phyloP scores from a whole-genome alignment of 345 rosid species.

The Heritiera littoralis region DNA sequence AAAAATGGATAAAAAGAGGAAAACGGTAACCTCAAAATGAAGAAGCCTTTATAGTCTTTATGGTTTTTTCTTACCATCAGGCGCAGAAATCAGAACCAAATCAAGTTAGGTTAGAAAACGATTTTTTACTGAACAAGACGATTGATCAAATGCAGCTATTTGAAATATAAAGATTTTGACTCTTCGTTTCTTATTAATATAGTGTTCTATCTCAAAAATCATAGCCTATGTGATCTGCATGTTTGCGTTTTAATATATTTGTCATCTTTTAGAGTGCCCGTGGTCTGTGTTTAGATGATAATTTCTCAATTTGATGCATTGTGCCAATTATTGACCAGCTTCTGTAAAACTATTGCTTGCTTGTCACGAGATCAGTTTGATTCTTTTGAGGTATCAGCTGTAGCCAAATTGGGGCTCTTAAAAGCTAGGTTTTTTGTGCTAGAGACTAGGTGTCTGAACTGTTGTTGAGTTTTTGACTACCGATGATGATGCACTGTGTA shows the following conservation, averaged over 20 bases:
- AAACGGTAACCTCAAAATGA: slow-evolving; percentile 17
- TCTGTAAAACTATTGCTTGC: not conserved
- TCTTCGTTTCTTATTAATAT: slow-evolving; percentile 22
- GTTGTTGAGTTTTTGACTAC: not conserved
- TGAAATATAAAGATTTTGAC: slow-evolving; percentile 36
- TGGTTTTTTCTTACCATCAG: slow-evolving; percentile 24
- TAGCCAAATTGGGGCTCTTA: not conserved
- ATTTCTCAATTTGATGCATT: not conserved
- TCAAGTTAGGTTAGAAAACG: slow-evolving; percentile 22
- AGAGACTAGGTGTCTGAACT: not conserved
- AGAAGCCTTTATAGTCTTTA: slow-evolving; percentile 25
- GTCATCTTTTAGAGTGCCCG: not conserved
- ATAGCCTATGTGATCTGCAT: not conserved
- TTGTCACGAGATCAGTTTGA: not conserved
- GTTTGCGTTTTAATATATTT: not conserved
- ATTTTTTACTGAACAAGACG: slow-evolving; percentile 27
- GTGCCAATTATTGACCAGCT: not conserved
- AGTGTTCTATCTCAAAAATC: slow-evolving; percentile 22
- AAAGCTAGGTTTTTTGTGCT: not conserved
- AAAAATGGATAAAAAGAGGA: not conserved
- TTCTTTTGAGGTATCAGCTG: not conserved
- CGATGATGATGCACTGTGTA: too few relatives aligned
- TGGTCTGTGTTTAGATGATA: not conserved
- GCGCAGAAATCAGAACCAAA: slow-evolving; percentile 20
- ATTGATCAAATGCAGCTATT: slow-evolving; percentile 25